Evolutionary conservation across 2,329 filamentous ascomycete genomes (phyloP).

Genomic region (Colletotrichum sp.): DNA sequence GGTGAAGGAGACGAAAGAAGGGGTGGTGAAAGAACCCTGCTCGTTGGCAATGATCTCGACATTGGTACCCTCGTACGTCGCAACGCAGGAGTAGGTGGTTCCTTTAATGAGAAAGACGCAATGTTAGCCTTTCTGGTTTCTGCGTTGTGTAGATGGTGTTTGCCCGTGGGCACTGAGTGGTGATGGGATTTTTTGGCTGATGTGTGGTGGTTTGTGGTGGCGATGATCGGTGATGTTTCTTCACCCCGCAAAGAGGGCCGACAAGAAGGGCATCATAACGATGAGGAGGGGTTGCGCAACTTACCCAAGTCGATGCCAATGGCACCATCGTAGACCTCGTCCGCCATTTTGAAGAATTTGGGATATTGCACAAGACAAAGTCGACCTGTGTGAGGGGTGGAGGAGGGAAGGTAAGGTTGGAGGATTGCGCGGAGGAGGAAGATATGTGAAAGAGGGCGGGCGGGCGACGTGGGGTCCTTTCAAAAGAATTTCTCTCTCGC

Average conservation of each 20-base stretch:
- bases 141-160: background rate
- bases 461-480: slow-evolving; percentile 23
- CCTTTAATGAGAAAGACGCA: slow-evolving; percentile 55
- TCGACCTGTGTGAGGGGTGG: slow-evolving; percentile 24
- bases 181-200: background rate
- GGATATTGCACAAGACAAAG: slow-evolving; percentile 21
- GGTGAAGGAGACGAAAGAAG: slow-evolving; percentile 99
- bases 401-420: slow-evolving; percentile 22
- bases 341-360: slow-evolving; percentile 74
- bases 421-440: slow-evolving; percentile 21
- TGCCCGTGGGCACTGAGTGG: background rate
- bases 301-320: slow-evolving; percentile 99
- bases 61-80: slow-evolving; percentile 98
- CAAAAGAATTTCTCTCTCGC: slow-evolving; percentile 21
- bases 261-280: slow-evolving; percentile 12
- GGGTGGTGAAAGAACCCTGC: slow-evolving; percentile 98
- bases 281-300: slow-evolving; percentile 34
- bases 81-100: slow-evolving; percentile 99
- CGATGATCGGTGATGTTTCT: slow-evolving; percentile 1
- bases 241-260: slow-evolving; percentile 7
- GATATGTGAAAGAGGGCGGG: slow-evolving; percentile 18
- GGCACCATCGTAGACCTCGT: slow-evolving; percentile 99
- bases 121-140: slow-evolving; percentile 24
- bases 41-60: slow-evolving; percentile 99
- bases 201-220: background rate